phyloP scores from a whole-genome alignment of 352 stramenopile genomes.

The Lagenidium giganteum region DNA sequence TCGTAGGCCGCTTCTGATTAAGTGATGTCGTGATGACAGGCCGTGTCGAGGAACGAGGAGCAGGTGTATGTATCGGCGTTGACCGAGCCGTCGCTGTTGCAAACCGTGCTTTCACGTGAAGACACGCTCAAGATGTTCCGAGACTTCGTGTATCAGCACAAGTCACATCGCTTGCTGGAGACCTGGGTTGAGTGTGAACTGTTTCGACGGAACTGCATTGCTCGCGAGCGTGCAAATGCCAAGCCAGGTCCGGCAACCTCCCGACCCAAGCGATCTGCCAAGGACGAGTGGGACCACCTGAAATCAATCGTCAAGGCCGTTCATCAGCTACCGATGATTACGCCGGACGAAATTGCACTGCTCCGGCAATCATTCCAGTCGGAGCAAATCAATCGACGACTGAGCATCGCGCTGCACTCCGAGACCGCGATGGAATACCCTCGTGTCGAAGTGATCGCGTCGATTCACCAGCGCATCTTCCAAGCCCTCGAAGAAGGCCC shows the following conservation, averaged over 20 bases:
- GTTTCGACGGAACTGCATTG: slow-evolving; percentile 65
- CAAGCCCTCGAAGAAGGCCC: slow-evolving; percentile 69
- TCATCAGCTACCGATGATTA: slow-evolving; percentile 52
- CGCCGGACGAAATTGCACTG: slow-evolving; percentile 40
- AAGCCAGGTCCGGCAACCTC: too few relatives aligned
- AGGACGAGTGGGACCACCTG: slow-evolving; percentile 79
- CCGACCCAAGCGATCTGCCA: slow-evolving; percentile 23
- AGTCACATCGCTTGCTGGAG: slow-evolving; percentile 61
- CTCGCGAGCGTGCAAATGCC: slow-evolving; percentile 27
- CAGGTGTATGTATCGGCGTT: slow-evolving; percentile 33
- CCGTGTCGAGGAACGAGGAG: slow-evolving; percentile 54
- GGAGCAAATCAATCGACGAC: slow-evolving; percentile 59
- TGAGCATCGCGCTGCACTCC: slow-evolving; percentile 63
- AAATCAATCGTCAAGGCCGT: slow-evolving; percentile 56
- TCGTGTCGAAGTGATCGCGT: slow-evolving; percentile 62
- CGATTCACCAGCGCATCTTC: slow-evolving; percentile 76
- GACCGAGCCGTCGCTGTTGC: slow-evolving; percentile 53
- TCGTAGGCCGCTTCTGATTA: neutral
- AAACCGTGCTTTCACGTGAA: slow-evolving; percentile 65
- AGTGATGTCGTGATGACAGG: slow-evolving; percentile 19
- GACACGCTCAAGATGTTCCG: slow-evolving; percentile 77
- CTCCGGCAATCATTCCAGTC: slow-evolving; percentile 63
- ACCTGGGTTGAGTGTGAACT: slow-evolving; percentile 84
- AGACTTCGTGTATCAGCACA: slow-evolving; percentile 65
- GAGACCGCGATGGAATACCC: slow-evolving; percentile 60